A percentile compares a stretch with the other conserved stretches of the same genome.
Conservation (phyloP, 306 rosid species). For the Acacia confusa region DNA sequence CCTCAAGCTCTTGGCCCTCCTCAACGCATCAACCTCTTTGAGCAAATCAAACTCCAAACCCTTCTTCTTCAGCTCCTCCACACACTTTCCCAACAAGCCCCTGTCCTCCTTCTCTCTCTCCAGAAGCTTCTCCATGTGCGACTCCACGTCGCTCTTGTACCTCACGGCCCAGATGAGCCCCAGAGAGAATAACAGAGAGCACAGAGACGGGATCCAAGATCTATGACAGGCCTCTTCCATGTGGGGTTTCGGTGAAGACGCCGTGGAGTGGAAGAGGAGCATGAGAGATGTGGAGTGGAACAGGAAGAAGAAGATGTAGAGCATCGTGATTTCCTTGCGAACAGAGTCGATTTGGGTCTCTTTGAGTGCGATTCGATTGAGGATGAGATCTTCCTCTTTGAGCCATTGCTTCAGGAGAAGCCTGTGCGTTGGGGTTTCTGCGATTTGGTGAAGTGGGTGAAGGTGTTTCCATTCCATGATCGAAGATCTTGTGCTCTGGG, state of each 20-base stretch:
- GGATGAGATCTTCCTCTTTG: conserved; percentile 86
- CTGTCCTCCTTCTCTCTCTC: conserved; percentile 82
- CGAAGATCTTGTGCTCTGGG: conserved; percentile 42
- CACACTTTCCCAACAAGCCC: conserved; percentile 64
- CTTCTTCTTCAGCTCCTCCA: conserved; percentile 81
- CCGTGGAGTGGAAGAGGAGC: conserved; percentile 69
- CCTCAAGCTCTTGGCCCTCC: conserved; percentile 86
- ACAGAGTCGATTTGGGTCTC: conserved; percentile 82
- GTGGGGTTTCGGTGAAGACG: conserved; percentile 36
- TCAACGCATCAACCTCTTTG: conserved; percentile 90
- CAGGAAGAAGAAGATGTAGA: conserved; percentile 88
- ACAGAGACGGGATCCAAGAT: conserved; percentile 86
- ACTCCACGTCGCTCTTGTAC: conserved; percentile 85
- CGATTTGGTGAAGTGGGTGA: conserved; percentile 95
- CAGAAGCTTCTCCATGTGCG: conserved; percentile 74
- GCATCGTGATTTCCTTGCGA: conserved; percentile 71
- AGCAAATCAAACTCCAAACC: conserved; percentile 89
- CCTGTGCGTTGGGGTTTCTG: conserved; percentile 87
- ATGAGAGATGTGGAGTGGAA: conserved; percentile 82
- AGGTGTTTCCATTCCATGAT: conserved; percentile 72
- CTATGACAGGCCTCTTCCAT: conserved; percentile 46
- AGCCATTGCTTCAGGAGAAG: conserved; percentile 98
- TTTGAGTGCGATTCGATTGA: conserved; percentile 61
- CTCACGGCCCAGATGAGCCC: conserved; percentile 83
- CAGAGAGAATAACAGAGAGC: conserved; percentile 71